Conservation (phyloP, 371 early-diverging fungal species). For the Rhizopus sp. region DNA sequence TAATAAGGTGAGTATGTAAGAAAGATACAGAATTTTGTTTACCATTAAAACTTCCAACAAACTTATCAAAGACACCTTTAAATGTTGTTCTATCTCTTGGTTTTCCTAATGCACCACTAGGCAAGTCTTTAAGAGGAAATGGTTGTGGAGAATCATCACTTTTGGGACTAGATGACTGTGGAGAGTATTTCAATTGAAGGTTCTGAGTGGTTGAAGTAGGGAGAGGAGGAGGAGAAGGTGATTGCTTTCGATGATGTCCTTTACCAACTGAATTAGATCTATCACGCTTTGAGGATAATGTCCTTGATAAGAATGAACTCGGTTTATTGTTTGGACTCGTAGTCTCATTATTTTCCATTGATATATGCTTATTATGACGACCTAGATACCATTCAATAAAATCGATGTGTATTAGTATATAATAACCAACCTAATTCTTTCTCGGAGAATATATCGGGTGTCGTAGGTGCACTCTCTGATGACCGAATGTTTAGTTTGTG, state of each 20-base stretch:
- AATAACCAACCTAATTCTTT: slow-evolving; percentile 17
- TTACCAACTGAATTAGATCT: slow-evolving; percentile 26
- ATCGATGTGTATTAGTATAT: neutral
- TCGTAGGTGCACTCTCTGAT: slow-evolving; percentile 22
- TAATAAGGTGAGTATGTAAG: neutral
- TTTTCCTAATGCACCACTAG: slow-evolving; percentile 35
- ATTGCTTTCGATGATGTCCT: slow-evolving; percentile 10
- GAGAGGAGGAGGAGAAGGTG: slow-evolving; percentile 31
- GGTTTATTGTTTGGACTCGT: slow-evolving; percentile 8
- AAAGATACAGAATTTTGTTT: slow-evolving; percentile 9
- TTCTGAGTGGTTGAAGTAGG: slow-evolving; percentile 6
- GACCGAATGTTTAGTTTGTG: slow-evolving; percentile 43
- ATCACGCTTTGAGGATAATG: slow-evolving; percentile 35
- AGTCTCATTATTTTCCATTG: slow-evolving; percentile 7
- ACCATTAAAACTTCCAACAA: slow-evolving; percentile 64
- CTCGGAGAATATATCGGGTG: slow-evolving; percentile 35
- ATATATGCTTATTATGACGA: neutral
- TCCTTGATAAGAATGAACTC: slow-evolving; percentile 35
- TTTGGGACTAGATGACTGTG: slow-evolving; percentile 22
- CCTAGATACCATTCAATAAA: neutral
- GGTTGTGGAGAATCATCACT: slow-evolving; percentile 28
- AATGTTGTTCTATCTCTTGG: slow-evolving; percentile 55
- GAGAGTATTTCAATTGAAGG: slow-evolving; percentile 18
- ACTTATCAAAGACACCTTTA: slow-evolving; percentile 70
- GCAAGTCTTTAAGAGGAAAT: slow-evolving; percentile 24